These are phyloP conservation scores for Cordyceps pruinosa DNA, from an alignment of 2,329 filamentous ascomycete genomes.

Conservation along the genomic window DNA sequence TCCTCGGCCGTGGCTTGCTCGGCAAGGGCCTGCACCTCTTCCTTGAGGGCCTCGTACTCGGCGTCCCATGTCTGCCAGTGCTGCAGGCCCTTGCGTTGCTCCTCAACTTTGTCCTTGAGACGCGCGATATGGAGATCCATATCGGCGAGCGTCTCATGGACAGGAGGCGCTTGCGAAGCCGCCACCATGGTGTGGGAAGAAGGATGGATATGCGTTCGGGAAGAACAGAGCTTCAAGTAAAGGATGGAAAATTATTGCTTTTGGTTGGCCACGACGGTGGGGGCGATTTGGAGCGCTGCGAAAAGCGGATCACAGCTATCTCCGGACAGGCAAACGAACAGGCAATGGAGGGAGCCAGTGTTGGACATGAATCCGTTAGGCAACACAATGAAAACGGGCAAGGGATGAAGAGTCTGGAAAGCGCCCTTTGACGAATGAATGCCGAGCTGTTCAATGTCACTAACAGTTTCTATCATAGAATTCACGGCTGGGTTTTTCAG, in stretches of 20 bases:
- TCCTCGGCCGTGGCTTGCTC: constrained; percentile 39
- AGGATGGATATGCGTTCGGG: background rate
- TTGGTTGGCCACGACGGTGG: background rate
- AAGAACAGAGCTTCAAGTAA: background rate
- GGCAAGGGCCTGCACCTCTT: constrained; percentile 60
- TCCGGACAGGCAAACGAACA: background rate
- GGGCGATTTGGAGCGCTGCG: background rate
- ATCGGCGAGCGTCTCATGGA: constrained; percentile 50
- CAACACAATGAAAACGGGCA: background rate
- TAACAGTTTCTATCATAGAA: background rate
- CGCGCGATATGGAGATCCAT: constrained; percentile 68
- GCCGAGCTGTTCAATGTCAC: background rate
- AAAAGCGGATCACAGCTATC: constrained; percentile 5
- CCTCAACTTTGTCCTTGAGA: constrained; percentile 64
- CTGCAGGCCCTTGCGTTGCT: constrained; percentile 67
- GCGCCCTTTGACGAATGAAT: background rate
- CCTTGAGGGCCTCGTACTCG: constrained; percentile 84
- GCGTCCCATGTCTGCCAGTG: constrained; percentile 90
- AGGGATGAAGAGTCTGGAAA: too few species aligned
- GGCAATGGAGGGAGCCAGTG: too few species aligned
- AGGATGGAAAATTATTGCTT: constrained; percentile 2
- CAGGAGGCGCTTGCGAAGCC: constrained; percentile 6
- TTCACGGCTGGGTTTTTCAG: constrained; percentile 5
- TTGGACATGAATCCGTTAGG: too few species aligned
- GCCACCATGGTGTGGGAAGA: constrained; percentile 10